phyloP scores from a whole-genome alignment of 371 early-diverging fungal genomes.

The Actinomortierella ambigua region DNA sequence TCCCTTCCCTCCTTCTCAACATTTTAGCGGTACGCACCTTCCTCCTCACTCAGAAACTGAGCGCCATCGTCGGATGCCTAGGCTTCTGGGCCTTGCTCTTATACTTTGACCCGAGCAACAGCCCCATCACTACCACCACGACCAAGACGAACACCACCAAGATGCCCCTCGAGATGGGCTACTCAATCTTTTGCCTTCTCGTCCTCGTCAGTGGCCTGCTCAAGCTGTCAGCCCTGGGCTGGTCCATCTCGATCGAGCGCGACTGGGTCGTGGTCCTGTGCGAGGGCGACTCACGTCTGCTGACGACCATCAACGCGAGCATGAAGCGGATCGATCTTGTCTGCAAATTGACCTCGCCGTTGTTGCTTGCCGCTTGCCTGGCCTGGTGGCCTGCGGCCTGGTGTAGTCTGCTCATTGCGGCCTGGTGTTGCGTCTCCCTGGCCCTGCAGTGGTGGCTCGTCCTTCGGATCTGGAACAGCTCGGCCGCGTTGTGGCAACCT shows the following conservation, averaged over 20 bases:
- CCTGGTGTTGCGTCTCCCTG: constrained; percentile 25
- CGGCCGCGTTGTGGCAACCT: constrained; percentile 20
- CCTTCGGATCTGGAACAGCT: constrained; percentile 20
- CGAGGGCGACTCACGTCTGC: constrained; percentile 23
- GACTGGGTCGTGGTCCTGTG: constrained; percentile 55
- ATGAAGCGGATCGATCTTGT: constrained; percentile 56
- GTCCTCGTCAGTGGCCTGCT: constrained; percentile 44
- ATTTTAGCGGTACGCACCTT: constrained; percentile 26
- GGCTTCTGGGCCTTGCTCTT: constrained; percentile 35
- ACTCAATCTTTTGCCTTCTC: constrained; percentile 22
- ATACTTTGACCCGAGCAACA: constrained; percentile 6
- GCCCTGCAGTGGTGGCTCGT: constrained; percentile 16
- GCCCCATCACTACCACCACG: background rate
- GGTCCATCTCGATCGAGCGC: constrained; percentile 51
- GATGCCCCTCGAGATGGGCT: constrained; percentile 16
- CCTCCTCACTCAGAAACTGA: constrained; percentile 26
- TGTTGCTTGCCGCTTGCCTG: constrained; percentile 29
- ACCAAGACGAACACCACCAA: background rate
- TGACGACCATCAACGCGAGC: constrained; percentile 46
- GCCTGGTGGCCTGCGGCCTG: constrained; percentile 4
- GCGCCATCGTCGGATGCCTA: constrained; percentile 27
- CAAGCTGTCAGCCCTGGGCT: constrained; percentile 48
- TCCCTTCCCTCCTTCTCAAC: no score
- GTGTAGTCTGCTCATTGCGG: constrained; percentile 27
- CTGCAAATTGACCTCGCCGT: constrained; percentile 54